These are phyloP conservation scores for Posidonia australis DNA, from an alignment of 106 monocot species.

Conservation along the genomic window DNA sequence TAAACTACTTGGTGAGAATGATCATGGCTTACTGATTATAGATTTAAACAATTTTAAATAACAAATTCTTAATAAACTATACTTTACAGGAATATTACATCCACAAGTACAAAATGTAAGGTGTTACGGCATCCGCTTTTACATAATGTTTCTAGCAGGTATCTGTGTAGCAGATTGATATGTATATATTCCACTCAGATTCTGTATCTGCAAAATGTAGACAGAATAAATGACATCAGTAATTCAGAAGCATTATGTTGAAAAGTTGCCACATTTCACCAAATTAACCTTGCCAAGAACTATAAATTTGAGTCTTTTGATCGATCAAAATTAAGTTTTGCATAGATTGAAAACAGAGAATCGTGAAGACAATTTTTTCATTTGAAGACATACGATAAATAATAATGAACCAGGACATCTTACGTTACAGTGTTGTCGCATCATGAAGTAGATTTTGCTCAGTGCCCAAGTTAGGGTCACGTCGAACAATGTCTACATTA, in stretches of 20 bases:
- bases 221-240: neutral
- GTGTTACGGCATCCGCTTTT: too few relatives aligned
- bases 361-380: neutral
- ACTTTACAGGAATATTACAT: neutral
- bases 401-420: neutral
- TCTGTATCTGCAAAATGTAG: neutral
- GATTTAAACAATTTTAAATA: neutral
- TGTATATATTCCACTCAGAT: neutral
- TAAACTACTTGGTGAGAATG: too few relatives aligned
- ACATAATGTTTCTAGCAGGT: too few relatives aligned
- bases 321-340: neutral
- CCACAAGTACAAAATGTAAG: neutral
- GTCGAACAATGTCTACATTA: neutral
- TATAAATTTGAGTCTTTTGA: neutral
- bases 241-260: neutral
- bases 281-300: neutral
- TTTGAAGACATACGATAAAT: too few relatives aligned
- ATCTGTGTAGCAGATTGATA: too few relatives aligned
- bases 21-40: too few relatives aligned
- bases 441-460: conserved; percentile 1
- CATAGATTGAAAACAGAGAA: neutral
- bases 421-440: neutral
- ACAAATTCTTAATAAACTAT: neutral
- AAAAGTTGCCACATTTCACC: neutral
- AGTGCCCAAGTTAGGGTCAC: neutral